These are phyloP conservation scores for Serendipita sp. DNA, from an alignment of 768 basidiomycete genomes.

Conservation along the genomic window DNA sequence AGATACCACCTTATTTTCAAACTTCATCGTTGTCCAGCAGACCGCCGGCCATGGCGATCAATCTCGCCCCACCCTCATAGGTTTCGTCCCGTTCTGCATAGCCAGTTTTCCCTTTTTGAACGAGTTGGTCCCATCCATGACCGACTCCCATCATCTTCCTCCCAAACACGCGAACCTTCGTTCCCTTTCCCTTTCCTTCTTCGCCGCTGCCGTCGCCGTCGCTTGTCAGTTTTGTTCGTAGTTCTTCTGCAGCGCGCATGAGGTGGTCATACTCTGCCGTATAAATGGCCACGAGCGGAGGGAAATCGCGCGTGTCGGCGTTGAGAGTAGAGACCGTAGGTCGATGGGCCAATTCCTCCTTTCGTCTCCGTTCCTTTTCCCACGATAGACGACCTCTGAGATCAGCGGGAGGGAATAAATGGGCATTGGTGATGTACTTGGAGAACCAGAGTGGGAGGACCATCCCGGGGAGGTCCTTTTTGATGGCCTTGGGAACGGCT, in stretches of 20 bases:
- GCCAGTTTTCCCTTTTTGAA: not conserved
- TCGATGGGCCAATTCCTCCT: not conserved
- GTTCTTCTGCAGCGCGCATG: not conserved
- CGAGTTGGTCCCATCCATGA: conserved; percentile 3
- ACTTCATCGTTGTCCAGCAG: too few relatives aligned
- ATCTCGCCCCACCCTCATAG: not conserved
- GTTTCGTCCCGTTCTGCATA: not conserved
- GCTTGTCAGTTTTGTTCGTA: not conserved
- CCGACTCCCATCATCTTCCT: not conserved
- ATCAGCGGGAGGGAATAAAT: not conserved
- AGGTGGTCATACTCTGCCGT: not conserved
- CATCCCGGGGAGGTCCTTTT: not conserved
- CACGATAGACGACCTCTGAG: not conserved
- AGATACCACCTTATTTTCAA: too few relatives aligned
- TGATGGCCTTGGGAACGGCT: not conserved
- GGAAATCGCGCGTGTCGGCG: not conserved
- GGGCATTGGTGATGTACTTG: not conserved
- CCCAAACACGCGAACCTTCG: not conserved
- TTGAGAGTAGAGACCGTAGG: not conserved
- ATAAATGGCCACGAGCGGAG: not conserved
- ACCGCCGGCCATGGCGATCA: not conserved
- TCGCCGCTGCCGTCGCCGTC: not conserved
- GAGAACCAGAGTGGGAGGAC: conserved; percentile 4
- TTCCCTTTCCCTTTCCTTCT: not conserved
- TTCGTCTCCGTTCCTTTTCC: not conserved